phyloP scores from a whole-genome alignment of 139 green algal species.

The Volvox reticuliferus region DNA sequence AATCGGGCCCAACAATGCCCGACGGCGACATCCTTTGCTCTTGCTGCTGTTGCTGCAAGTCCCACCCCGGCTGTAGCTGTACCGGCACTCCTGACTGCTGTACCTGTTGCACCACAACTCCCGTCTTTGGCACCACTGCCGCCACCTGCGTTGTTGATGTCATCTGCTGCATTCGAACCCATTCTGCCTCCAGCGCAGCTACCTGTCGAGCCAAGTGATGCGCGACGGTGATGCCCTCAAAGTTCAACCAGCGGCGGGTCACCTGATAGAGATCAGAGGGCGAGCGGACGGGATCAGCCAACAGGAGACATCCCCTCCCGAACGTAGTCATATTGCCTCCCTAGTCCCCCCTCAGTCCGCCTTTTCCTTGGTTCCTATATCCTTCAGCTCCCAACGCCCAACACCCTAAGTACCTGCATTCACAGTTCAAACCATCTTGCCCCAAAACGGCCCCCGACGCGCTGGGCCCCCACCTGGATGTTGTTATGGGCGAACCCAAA shows the following conservation, averaged over 20 bases:
- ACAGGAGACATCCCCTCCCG: too few relatives aligned
- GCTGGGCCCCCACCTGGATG: constrained; percentile 65
- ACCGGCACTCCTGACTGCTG: neutral
- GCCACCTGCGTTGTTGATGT: neutral
- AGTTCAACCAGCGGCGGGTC: constrained; percentile 80
- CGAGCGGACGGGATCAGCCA: neutral
- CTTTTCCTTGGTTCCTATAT: neutral
- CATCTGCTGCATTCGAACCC: neutral
- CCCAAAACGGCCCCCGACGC: too few relatives aligned
- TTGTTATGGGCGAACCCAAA: constrained; percentile 71
- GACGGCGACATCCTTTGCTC: neutral
- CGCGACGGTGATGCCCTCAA: constrained; percentile 66
- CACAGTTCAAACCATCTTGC: too few relatives aligned
- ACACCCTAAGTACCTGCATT: too few relatives aligned
- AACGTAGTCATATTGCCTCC: neutral
- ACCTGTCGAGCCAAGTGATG: constrained; percentile 75
- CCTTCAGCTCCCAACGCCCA: neutral
- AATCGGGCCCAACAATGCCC: too few relatives aligned
- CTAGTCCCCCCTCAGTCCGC: too few relatives aligned
- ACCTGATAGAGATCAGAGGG: constrained; percentile 57
- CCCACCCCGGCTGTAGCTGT: neutral
- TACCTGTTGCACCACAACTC: neutral
- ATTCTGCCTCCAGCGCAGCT: constrained; percentile 15
- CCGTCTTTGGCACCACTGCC: neutral
- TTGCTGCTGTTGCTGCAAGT: neutral